Base-by-base conservation (phyloP, 192 early-diverging fungal genomes). In the Coemansia guatemalensis region DNA sequence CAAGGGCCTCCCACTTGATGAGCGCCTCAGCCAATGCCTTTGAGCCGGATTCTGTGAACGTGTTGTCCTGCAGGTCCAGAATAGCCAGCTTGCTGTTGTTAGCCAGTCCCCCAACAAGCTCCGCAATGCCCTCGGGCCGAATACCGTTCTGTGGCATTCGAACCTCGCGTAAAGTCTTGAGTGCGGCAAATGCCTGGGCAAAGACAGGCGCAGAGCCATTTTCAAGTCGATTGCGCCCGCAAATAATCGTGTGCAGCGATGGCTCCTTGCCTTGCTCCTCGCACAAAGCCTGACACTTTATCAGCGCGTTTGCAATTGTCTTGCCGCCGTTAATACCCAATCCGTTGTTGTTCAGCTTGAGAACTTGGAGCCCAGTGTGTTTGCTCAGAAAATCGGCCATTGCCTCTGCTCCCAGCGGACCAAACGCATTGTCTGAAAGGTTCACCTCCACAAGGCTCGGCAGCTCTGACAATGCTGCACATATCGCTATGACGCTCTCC, bases 81-180 rank as follows among this genome's bases (percentile, higher is more conserved):
- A 87, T 82, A 49, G 88, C 77, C 48, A 99, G 73, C 22, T 83
- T 69, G 25, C 79, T 76, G 73, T 91, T 93, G 24, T 83, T 39
- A 14, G 86, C 70, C 4, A 98, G 78, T 8, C 89, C 88, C 20
- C 66, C 69, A 26, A 92, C 72, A 41, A 99, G 66, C 64, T 84
- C 84, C n/a, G 71, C 69, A 55, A 99, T 91, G 57, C 96, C 95
- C 41, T 97, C 95, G 17, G 95, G 91, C 23, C 96, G 92, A 58
- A 99, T 99, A 60, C 94, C 93, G 74, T 99, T 99, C 71, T 99
- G 95, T 21, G 94, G 95, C 87, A 99, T 93, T 50, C 92, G 87
- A 32, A 99, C 83, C 57, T 93, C 88, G 20, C 81, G 82, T 59
- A 99, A 69, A 4, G 85, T 87, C 53, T 90, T 85, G 41, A 87